A percentile compares a stretch with the other conserved stretches of the same genome.
These are phyloP conservation scores for Dacryopinax spathularia DNA, from an alignment of 768 basidiomycete genomes.

Conservation along the genomic window DNA sequence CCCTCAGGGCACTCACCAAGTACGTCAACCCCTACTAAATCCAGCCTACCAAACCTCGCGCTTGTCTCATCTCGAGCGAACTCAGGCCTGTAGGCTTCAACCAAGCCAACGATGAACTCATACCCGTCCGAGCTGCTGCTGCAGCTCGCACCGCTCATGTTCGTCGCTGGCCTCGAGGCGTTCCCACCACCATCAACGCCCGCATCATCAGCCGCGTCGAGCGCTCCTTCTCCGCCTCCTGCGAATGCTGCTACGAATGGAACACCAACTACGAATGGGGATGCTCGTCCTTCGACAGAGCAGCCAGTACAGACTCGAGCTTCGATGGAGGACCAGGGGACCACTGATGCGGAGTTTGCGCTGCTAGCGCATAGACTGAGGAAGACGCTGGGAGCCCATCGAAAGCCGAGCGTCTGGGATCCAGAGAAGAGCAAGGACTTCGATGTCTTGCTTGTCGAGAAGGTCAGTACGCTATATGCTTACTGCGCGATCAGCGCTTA, in stretches of 20 bases:
- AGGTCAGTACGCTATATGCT: constrained; percentile 27
- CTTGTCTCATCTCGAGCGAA: no score
- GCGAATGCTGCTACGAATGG: constrained; percentile 7
- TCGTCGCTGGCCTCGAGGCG: constrained; percentile 68
- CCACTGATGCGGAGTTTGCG: constrained; percentile 40
- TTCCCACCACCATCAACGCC: constrained; percentile 9
- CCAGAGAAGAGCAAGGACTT: constrained; percentile 34
- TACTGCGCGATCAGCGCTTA: not conserved
- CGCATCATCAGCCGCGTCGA: no score
- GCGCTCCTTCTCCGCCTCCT: constrained; percentile 9
- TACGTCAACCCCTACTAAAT: no score
- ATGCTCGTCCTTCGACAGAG: constrained; percentile 6
- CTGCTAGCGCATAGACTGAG: constrained; percentile 48
- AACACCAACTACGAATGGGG: not conserved
- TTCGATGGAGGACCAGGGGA: constrained; percentile 31
- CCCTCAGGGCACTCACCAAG: no score
- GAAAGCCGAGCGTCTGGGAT: constrained; percentile 21
- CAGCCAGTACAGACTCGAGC: no score
- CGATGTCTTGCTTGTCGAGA: constrained; percentile 73
- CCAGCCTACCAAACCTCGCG: no score
- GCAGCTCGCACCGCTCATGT: constrained; percentile 89
- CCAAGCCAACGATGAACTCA: constrained; percentile 58
- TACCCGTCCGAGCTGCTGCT: constrained; percentile 79
- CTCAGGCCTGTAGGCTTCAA: no score
- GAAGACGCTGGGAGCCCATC: constrained; percentile 39